Percentiles rank a stretch among this genome's conserved stretches.
Conservation (phyloP, 2,329 filamentous ascomycete genomes). For the Penicillium hesseltinei region DNA sequence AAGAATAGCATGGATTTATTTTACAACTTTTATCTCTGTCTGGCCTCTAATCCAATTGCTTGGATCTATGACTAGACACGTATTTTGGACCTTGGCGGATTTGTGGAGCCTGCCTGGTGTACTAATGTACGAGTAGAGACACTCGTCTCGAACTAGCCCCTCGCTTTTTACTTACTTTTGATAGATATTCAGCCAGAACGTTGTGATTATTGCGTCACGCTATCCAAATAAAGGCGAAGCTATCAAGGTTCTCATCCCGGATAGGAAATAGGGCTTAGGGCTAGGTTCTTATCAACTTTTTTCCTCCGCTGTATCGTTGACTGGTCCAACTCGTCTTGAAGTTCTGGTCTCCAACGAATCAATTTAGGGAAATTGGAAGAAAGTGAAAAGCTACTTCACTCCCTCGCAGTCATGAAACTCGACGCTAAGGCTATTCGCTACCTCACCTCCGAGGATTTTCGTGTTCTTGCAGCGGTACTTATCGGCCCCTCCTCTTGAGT, state of each 20-base stretch:
- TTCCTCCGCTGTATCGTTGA: conserved; percentile 20
- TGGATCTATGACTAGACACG: conserved; percentile 11
- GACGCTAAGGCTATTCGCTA: conserved; percentile 93
- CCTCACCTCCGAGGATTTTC: conserved; percentile 89
- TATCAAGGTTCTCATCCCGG: conserved; percentile 19
- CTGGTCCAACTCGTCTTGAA: conserved; percentile 3
- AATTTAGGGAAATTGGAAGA: background rate
- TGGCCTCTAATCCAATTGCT: background rate
- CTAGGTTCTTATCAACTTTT: conserved; percentile 34
- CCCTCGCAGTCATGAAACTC: conserved; percentile 70
- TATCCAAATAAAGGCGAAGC: background rate
- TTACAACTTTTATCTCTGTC: conserved; percentile 16
- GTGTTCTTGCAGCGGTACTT: conserved; percentile 81
- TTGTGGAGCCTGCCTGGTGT: background rate
- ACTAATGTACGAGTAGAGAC: background rate
- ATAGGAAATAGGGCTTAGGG: conserved; percentile 43
- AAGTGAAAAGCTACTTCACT: conserved; percentile 5
- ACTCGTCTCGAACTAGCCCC: background rate
- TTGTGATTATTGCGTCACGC: background rate
- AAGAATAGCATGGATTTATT: conserved; percentile 32
- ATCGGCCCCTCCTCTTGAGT: conserved; percentile 33
- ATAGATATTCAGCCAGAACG: background rate
- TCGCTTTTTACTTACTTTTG: background rate
- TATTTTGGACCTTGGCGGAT: background rate
- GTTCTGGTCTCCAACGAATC: conserved; percentile 1